Evolutionary conservation across 1,139 yeast genomes (phyloP), one percentile per base, ranked within the genome.

Genomic region (Taphrina pruni): DNA sequence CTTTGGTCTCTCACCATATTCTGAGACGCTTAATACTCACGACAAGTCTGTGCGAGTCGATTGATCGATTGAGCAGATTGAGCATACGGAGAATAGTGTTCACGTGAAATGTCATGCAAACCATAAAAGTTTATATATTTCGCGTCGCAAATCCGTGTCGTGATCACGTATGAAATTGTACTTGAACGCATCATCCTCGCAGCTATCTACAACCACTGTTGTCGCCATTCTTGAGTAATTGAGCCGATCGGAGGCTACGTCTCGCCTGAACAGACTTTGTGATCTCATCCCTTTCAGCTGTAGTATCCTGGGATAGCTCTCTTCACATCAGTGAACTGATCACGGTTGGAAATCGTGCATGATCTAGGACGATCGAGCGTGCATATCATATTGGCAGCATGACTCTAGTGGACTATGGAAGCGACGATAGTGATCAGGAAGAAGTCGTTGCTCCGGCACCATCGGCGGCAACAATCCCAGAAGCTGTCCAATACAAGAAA

Each of bases 381-480:
- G 32, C 32, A 26, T 26, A 26, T 26, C 32, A 1, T 26, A 26
- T 26, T 26, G 32, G 1, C 32, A 26, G 32, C 32, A 62, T 62
- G 67, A 48, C 43, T 12, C 43, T 62, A 20, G 67, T 62, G 17
- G 54, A 62, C 35, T 62, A 62, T 20, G 61, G 61, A 26, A 62
- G 67, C 32, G 67, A 62, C 17, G n/a, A 17, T 39, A 43, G 39
- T 26, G 54, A 26, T 8, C 61, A 41, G 9, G 50, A 39, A 32
- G 60, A 61, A 51, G n/a, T 12, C 4, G 11, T 6, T 2, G 54
- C n/a, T 4, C 9, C 26, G 11, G 39, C 14, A 9, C 55, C 55
- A 17, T 38, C 51, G 2, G 51, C 61, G 20, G 43, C 43, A 51
- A 1, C 38, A 0, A 6, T 2, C 20, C 54, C 54, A 0, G 36